Evolutionary conservation across 164 flowering plant genomes (phyloP), one percentile per base, ranked within the genome.

Genomic region (Nelumbo lutea): DNA sequence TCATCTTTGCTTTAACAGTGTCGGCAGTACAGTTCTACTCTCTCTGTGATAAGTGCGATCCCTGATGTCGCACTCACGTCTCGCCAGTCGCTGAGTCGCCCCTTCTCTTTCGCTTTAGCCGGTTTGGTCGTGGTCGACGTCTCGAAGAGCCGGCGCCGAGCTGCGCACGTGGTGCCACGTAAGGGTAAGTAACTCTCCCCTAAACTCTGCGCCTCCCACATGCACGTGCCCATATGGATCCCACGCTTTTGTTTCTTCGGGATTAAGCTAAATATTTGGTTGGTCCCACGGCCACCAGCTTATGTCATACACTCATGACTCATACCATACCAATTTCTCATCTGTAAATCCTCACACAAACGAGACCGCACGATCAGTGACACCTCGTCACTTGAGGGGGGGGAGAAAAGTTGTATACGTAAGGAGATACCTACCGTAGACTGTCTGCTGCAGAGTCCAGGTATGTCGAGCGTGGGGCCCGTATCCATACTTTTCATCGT

Each of bases 311-410:
- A 6, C 2, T 13, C 53, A 27, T 27, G 27, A 27, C 27, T 27
- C 27, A 27, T 27, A 27, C 27, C 27, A 27, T 27, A 27, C 27
- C 27, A 27, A 27, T 27, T 27, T 27, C 27, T 27, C 27, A 27
- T 27, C 27, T 27, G 27, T 27, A 27, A 27, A 27, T 27, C 75
- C 76, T 84, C 87, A 87, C 91, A 81, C 85, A 79, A 82, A 84
- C 79, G 57, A 10, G 5, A 1, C 27, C 62, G 3, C 53, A 15
- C 43, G 40, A 1, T 4, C 1, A 27, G 11, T 40, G 39, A 7
- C 27, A 14, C 51, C 61, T 40, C 6, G 13, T 40, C 11, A 7
- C 27, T 27, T 27, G 27, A 27, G 27, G 27, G 27, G 27, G 27
- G 27, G 27, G 27, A 27, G 27, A 27, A 27, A 27, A 27, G 27